Conservation (phyloP, 2,329 filamentous ascomycete species). For the Aureobasidium sp. region DNA sequence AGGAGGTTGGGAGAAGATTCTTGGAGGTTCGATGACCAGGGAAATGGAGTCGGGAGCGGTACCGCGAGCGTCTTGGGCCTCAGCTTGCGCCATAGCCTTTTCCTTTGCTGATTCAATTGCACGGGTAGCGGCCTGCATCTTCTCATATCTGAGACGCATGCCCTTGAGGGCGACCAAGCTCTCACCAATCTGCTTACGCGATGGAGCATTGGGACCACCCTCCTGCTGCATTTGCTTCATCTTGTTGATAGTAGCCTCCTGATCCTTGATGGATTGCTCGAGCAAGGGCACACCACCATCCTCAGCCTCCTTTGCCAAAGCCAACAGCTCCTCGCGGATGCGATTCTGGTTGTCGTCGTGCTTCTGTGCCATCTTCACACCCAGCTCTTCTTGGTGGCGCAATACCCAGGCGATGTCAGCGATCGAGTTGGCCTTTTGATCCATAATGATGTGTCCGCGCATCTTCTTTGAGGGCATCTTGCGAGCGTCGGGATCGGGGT, state of each 20-base stretch:
- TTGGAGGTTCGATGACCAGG: background rate
- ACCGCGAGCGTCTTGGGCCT: background rate
- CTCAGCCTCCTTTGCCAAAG: conserved; percentile 11
- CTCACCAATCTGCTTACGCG: background rate
- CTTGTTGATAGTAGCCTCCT: background rate
- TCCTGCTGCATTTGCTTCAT: background rate
- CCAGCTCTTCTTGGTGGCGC: conserved; percentile 36
- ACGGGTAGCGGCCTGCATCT: background rate
- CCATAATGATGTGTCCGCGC: conserved; percentile 45
- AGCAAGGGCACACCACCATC: conserved; percentile 3
- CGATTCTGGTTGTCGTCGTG: conserved; percentile 1
- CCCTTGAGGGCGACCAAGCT: background rate
- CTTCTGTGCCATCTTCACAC: conserved; percentile 7
- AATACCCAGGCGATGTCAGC: conserved; percentile 53
- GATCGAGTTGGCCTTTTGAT: conserved; percentile 55
- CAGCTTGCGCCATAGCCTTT: background rate
- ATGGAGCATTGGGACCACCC: background rate
- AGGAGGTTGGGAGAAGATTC: background rate
- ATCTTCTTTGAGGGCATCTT: conserved; percentile 25
- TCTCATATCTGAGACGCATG: background rate
- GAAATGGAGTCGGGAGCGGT: background rate
- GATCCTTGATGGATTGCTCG: conserved; percentile 1
- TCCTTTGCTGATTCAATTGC: background rate
- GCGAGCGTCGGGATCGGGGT: conserved; percentile 13
- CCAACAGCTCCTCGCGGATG: conserved; percentile 4